Conservation (phyloP, 257 asterid genomes). For the Striga asiatica region DNA sequence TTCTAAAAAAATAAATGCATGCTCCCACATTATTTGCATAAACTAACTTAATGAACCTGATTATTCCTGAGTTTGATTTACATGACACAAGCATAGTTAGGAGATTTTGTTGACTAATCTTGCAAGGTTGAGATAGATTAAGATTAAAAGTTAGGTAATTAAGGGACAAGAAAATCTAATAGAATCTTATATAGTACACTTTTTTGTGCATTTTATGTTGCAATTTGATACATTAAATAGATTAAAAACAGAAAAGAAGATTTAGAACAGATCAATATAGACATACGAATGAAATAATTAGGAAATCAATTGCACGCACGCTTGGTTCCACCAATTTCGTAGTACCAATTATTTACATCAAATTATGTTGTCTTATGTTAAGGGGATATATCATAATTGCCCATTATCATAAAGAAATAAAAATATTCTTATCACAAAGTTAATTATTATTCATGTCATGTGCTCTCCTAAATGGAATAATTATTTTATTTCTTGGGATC, state of each 20-base stretch:
- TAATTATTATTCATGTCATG: not conserved
- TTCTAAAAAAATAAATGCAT: too few species aligned
- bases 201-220: too few species aligned
- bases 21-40: too few species aligned
- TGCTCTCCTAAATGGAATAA: conserved; percentile 10
- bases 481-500: conserved; percentile 12
- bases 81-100: too few species aligned
- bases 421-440: too few species aligned
- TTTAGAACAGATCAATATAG: too few species aligned
- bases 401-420: conserved; percentile 13
- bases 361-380: conserved; percentile 28
- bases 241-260: too few species aligned
- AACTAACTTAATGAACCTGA: too few species aligned
- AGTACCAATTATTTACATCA: conserved; percentile 2
- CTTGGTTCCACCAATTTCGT: conserved; percentile 28
- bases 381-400: conserved; percentile 14
- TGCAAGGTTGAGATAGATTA: too few species aligned
- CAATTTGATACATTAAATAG: too few species aligned
- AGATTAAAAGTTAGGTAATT: not conserved
- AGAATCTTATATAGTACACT: not conserved
- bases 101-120: too few species aligned
- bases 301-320: conserved; percentile 22
- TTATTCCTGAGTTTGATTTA: too few species aligned
- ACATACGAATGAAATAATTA: conserved; percentile 14
- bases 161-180: not conserved